phyloP scores from a whole-genome alignment of 1,284 basidiomycete genomes.

The Rhizoctonia solani region DNA sequence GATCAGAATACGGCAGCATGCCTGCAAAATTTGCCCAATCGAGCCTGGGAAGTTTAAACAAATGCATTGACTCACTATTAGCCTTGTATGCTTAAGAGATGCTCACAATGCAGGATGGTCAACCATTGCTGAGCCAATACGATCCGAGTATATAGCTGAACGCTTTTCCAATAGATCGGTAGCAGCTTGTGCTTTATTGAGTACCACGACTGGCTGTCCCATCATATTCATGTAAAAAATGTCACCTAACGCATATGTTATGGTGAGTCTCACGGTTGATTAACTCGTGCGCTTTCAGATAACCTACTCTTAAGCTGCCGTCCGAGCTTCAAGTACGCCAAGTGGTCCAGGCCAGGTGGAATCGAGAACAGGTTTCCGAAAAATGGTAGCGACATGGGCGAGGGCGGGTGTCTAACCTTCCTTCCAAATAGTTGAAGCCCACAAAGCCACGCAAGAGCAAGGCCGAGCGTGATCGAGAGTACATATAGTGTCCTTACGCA shows the following conservation, averaged over 20 bases:
- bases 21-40: neutral
- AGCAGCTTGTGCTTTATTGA: conserved; percentile 52
- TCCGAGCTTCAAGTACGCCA: neutral
- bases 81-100: neutral
- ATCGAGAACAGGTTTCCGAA: neutral
- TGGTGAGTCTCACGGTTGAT: neutral
- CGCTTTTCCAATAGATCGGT: conserved; percentile 54
- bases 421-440: no score
- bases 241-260: conserved; percentile 38
- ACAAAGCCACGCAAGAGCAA: no score
- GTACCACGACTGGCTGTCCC: conserved; percentile 53
- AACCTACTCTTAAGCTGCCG: neutral
- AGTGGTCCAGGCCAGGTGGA: neutral
- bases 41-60: neutral
- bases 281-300: neutral
- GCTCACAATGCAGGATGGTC: neutral
- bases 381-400: neutral
- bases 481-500: no score
- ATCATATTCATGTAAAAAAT: conserved; percentile 56
- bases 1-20: neutral
- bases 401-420: neutral
- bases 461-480: no score
- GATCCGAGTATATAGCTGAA: conserved; percentile 53
- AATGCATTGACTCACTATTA: no score
- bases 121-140: conserved; percentile 34